Evolutionary conservation across 179 eudicot species (phyloP), one percentile per base, ranked within the genome.

Genomic region (Pouteria campechiana): DNA sequence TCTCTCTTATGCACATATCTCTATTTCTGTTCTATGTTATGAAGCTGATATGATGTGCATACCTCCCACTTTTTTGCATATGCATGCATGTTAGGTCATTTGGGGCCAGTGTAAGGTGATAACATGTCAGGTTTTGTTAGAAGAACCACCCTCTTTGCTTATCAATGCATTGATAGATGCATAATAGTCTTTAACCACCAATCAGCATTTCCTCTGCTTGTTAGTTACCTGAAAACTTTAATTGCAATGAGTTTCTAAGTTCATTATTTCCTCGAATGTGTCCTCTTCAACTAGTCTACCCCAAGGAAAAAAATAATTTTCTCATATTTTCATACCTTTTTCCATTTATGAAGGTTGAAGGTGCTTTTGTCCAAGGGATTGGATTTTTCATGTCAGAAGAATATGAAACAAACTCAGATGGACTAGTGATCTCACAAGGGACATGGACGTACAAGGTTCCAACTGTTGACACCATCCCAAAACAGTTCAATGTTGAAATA

Each of bases 331-430:
- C 3, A 4, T 12, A 10, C 13, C 19, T 28, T 43, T 31, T 6
- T 33, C 33, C 3, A 20, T n/a, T n/a, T n/a, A n/a, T 23, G 36
- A 71, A 88, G 95, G 69, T 88, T 12, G 97, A 88, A 67, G 97
- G 97, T 21, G 93, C 97, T 23, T 88, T 84, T 67, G 81, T 84
- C 21, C 97, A 84, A 75, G 97, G 97, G 32, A 48, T 88, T 19
- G 97, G 97, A 12, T 88, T 88, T 58, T 88, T 84, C 62, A 77
- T 88, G 92, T 68, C 62, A 3, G 97, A 84, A 71, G 97, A 88
- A 53, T 84, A 78, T 52, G 50, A 55, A 0, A 30, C 69, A 3
- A 60, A 84, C 63, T 50, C 79, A 10, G 83, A 88, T 44, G 97
- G 97, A 51, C 40, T 84, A 62, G 77, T 75, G 33, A 25, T 60